phyloP scores from a whole-genome alignment of 805 yeast genomes.

The Lipomyces anomalus region DNA sequence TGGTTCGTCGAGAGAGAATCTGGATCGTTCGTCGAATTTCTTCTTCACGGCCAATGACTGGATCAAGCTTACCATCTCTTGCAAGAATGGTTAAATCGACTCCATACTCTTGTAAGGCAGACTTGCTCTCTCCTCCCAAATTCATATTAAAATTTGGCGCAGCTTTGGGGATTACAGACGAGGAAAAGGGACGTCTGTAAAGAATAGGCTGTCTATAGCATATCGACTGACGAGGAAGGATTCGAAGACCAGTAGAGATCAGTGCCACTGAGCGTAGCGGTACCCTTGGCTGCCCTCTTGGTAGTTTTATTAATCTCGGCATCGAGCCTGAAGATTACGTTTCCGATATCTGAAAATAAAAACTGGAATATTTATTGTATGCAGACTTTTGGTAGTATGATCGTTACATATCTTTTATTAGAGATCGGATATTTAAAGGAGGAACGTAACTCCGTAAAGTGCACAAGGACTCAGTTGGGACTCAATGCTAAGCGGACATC shows the following conservation, averaged over 20 bases:
- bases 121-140: conserved; percentile 36
- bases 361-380: too few relatives aligned
- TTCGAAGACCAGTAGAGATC: too few relatives aligned
- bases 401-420: neutral
- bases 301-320: too few relatives aligned
- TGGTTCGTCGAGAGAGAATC: conserved; percentile 77
- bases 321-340: too few relatives aligned
- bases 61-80: conserved; percentile 83
- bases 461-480: neutral
- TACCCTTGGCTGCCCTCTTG: too few relatives aligned
- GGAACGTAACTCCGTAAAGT: neutral
- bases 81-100: conserved; percentile 83
- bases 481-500: neutral
- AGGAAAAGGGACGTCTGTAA: too few relatives aligned
- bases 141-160: conserved; percentile 34
- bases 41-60: conserved; percentile 95
- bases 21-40: conserved; percentile 92
- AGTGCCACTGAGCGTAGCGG: neutral
- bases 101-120: conserved; percentile 77
- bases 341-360: too few relatives aligned
- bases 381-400: too few relatives aligned
- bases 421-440: neutral
- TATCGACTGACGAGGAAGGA: too few relatives aligned
- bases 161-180: too few relatives aligned
- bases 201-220: too few relatives aligned